phyloP scores from a whole-genome alignment of 192 early-diverging fungal species.

The Piromyces finnis region DNA sequence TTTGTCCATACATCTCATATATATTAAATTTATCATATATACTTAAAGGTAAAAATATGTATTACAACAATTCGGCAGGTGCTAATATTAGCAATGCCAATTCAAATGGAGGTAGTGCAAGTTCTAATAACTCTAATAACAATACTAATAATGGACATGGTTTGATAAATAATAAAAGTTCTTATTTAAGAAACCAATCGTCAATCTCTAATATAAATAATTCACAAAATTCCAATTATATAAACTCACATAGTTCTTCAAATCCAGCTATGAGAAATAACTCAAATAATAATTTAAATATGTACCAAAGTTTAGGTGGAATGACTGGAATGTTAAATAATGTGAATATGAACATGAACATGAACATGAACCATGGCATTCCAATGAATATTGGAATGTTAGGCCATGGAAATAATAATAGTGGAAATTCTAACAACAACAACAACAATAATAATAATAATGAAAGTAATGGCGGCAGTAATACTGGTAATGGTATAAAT shows the following conservation, averaged over 20 bases:
- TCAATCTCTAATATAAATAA: background rate
- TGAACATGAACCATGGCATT: background rate
- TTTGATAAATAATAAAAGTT: background rate
- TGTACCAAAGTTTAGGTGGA: background rate
- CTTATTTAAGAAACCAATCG: background rate
- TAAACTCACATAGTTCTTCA: background rate
- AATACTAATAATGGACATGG: background rate
- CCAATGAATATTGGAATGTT: background rate
- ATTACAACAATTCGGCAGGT: background rate
- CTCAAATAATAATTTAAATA: background rate
- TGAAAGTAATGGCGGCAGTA: no score
- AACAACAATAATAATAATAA: background rate
- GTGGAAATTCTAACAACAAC: background rate
- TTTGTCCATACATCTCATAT: no score
- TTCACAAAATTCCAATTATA: background rate
- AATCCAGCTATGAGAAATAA: background rate
- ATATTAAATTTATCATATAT: background rate
- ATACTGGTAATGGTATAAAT: background rate
- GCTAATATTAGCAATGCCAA: background rate
- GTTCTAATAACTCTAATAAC: background rate
- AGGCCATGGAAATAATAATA: background rate
- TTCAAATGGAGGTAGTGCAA: background rate
- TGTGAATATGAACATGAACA: background rate
- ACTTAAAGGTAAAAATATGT: background rate
- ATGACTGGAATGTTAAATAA: background rate